Evolutionary conservation across 2,329 filamentous ascomycete genomes (phyloP).

Genomic region (Sarocladium kiliense): DNA sequence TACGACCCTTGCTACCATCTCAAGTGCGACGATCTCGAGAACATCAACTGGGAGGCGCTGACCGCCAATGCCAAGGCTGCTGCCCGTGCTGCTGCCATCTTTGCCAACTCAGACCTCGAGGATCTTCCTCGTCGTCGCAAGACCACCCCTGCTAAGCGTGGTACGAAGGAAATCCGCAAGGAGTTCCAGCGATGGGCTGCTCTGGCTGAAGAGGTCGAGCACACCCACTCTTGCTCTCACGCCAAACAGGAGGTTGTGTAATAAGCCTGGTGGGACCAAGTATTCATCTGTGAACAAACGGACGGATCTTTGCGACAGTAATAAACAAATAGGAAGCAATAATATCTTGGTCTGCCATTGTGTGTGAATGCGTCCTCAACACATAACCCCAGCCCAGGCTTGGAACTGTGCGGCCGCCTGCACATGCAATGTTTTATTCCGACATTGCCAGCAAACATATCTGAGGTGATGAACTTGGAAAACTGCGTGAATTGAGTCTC

Average conservation of each 20-base stretch:
- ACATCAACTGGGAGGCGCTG: conserved; percentile 36
- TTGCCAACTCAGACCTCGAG: conserved; percentile 18
- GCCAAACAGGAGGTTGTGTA: conserved; percentile 4
- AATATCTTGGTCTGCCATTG: too few relatives aligned
- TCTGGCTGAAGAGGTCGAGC: conserved; percentile 4
- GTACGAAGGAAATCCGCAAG: not conserved
- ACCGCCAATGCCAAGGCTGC: conserved; percentile 38
- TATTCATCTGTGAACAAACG: too few relatives aligned
- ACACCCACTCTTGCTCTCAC: conserved; percentile 6
- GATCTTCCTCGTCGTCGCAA: conserved; percentile 17
- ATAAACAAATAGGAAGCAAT: not conserved
- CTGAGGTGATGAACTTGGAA: too few relatives aligned
- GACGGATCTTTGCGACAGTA: not conserved
- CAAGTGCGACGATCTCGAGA: conserved; percentile 32
- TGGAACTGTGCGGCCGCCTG: too few relatives aligned
- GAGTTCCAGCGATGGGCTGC: conserved; percentile 7
- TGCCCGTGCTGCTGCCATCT: conserved; percentile 46
- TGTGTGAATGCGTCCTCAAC: too few relatives aligned
- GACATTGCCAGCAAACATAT: too few relatives aligned
- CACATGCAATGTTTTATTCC: too few relatives aligned
- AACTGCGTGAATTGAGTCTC: too few relatives aligned
- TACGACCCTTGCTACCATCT: conserved; percentile 34
- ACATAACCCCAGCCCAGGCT: too few relatives aligned
- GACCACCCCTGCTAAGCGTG: conserved; percentile 1
- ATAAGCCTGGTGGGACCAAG: too few relatives aligned